These are phyloP conservation scores for Boletus rubroflammeus DNA, from an alignment of 768 basidiomycete genomes.

Conservation along the genomic window DNA sequence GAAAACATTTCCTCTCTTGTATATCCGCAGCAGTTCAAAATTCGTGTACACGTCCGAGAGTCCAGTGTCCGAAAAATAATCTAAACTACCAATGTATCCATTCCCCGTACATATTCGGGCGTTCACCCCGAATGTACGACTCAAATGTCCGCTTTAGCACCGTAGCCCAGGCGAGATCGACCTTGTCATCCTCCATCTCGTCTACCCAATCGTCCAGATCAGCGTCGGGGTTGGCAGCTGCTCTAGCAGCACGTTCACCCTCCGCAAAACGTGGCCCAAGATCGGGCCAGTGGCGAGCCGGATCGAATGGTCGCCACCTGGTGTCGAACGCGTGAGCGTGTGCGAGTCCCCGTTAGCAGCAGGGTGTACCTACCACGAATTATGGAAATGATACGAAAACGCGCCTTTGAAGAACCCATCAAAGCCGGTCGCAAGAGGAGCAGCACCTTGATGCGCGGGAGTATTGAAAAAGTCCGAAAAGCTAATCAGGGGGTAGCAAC, in stretches of 20 bases:
- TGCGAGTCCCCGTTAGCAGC: neutral
- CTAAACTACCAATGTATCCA: conserved; percentile 35
- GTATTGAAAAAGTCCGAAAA: conserved; percentile 84
- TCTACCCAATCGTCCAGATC: conserved; percentile 27
- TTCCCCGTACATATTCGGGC: conserved; percentile 93
- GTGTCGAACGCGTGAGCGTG: neutral
- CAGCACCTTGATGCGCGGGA: conserved; percentile 62
- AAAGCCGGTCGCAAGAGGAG: conserved; percentile 81
- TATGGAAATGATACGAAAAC: conserved; percentile 93
- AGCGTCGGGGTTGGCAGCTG: conserved; percentile 16
- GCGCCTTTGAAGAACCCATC: conserved; percentile 91
- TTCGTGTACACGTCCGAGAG: no score
- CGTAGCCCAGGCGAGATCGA: conserved; percentile 81
- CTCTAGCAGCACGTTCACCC: conserved; percentile 67
- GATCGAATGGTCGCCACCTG: conserved; percentile 95
- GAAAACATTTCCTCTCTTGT: conserved; percentile 28
- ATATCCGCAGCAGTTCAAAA: conserved; percentile 20
- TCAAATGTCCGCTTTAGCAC: conserved; percentile 96
- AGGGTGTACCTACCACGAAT: conserved; percentile 61
- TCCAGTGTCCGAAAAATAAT: neutral
- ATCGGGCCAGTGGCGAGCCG: conserved; percentile 85
- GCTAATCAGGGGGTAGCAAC: conserved; percentile 35
- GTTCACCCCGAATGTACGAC: conserved; percentile 78
- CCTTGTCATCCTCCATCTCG: conserved; percentile 47
- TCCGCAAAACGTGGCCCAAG: conserved; percentile 73